Percentiles rank a stretch among this genome's conserved stretches.
phyloP scores from a whole-genome alignment of 495 filamentous ascomycete species.

The Aspergillus leporis region DNA sequence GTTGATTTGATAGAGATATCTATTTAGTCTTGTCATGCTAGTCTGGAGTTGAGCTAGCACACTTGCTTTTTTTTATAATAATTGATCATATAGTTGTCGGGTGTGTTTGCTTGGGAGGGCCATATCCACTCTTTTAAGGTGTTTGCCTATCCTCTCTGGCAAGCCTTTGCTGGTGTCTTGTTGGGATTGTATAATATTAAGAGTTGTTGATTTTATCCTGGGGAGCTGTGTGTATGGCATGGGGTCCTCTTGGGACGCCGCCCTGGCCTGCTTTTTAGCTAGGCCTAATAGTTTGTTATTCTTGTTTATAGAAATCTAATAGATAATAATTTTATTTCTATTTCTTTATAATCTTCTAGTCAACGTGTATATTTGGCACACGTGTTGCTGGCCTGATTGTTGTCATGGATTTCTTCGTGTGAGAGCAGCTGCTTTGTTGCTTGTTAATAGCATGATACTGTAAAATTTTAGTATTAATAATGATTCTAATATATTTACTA shows the following conservation, averaged over 20 bases:
- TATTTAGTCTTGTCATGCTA: slow-evolving; percentile 37
- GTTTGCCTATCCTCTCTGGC: slow-evolving; percentile 26
- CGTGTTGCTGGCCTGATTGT: no score
- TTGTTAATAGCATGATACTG: slow-evolving; percentile 21
- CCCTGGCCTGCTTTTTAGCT: slow-evolving; percentile 27
- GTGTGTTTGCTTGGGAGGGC: slow-evolving; percentile 34
- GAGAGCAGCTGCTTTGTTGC: slow-evolving; percentile 25
- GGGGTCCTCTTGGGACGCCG: slow-evolving; percentile 18
- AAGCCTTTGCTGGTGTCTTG: slow-evolving; percentile 22
- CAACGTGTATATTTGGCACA: slow-evolving; percentile 23
- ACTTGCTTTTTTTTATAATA: slow-evolving; percentile 33
- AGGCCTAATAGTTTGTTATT: slow-evolving; percentile 26
- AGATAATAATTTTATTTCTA: slow-evolving; percentile 19
- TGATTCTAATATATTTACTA: slow-evolving; percentile 19
- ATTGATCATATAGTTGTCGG: slow-evolving; percentile 35
- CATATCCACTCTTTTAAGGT: slow-evolving; percentile 29
- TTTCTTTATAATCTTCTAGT: slow-evolving; percentile 22
- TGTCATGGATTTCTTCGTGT: slow-evolving; percentile 23
- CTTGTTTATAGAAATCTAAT: slow-evolving; percentile 15
- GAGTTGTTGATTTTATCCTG: no score
- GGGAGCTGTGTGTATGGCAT: slow-evolving; percentile 13
- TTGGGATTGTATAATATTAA: no score
- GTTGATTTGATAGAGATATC: no score
- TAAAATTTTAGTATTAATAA: no score
- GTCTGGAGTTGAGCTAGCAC: slow-evolving; percentile 35